These are phyloP conservation scores for Phyllosticta ampelicida DNA, from an alignment of 2,329 filamentous ascomycete genomes.

Conservation along the genomic window DNA sequence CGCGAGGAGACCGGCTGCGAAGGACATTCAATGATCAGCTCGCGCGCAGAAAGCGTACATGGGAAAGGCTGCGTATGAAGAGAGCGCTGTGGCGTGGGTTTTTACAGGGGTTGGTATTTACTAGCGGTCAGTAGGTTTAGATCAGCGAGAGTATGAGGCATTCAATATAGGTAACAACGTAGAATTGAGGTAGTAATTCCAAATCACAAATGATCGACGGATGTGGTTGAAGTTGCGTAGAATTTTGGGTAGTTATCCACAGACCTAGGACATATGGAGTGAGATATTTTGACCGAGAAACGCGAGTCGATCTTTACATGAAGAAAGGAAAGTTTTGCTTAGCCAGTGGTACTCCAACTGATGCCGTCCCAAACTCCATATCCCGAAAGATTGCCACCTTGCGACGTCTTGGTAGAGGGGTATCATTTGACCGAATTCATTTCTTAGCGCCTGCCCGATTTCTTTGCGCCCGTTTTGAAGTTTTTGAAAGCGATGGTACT, in stretches of 20 bases:
- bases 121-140: not conserved
- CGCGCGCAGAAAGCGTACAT: not conserved
- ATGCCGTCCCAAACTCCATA: not conserved
- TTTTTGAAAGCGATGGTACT: slow-evolving; percentile 29
- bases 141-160: too few relatives aligned
- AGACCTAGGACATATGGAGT: not conserved
- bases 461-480: slow-evolving; percentile 8
- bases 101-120: not conserved
- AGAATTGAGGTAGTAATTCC: too few relatives aligned
- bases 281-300: not conserved
- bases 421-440: not conserved
- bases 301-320: not conserved
- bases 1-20: not conserved
- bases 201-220: too few relatives aligned
- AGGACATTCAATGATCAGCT: not conserved
- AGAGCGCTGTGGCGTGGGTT: slow-evolving; percentile 2
- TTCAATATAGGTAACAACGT: not conserved
- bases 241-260: too few relatives aligned
- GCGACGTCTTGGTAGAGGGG: not conserved
- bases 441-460: slow-evolving; percentile 6
- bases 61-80: not conserved
- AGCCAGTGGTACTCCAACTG: not conserved
- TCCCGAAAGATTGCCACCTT: not conserved
- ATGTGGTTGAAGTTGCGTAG: too few relatives aligned
- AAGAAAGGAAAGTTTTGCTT: not conserved